Evolutionary conservation across 2,329 filamentous ascomycete genomes (phyloP), one percentile per base, ranked within the genome.

Genomic region (Diaporthe humulicola): DNA sequence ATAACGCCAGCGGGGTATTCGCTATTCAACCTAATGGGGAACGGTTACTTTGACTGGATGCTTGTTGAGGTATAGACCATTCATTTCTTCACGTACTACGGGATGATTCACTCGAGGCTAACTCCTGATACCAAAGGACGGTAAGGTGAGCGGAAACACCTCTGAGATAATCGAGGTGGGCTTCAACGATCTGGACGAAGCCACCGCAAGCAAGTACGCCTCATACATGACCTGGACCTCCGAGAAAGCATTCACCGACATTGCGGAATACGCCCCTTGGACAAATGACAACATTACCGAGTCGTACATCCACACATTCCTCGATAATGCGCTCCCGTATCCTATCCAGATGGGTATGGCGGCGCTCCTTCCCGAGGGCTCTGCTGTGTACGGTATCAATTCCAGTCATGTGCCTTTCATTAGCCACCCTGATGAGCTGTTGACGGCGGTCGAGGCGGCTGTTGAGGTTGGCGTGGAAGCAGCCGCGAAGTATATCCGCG

Each of bases 181-280:
- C 6, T 57, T 57, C 10, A 57, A 57, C 17, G 28, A 57, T 17
- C 54, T 57, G 28, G 54, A 57, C 17, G 54, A 57, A 28, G 28
- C 15, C 17, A 33, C 54, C 2, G 54, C 54, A 57, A 33, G 17
- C 17, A 17, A 57, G 19, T 57, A 57, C 8, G 28, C 54, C 7
- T 57, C 54, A 22, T 57, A 57, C 17, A 57, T 57, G 54, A 57
- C 54, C 54, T 57, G 54, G 54, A 57, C 54, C 4, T 33, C 54
- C 17, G 54, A 57, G 54, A 57, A 57, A 33, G 54, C 54, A 14
- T 57, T 57, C 28, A 57, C 54, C 28, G 54, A 57, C 33, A 22
- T 9, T 17, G 54, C 54, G 6, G 28, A 57, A 30, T 33, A 57
- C 54, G 30, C 54, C 6, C 54, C 54, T 33, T 57, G 54, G 54